phyloP scores from a whole-genome alignment of 352 stramenopile species.

The Phytophthora citricola region DNA sequence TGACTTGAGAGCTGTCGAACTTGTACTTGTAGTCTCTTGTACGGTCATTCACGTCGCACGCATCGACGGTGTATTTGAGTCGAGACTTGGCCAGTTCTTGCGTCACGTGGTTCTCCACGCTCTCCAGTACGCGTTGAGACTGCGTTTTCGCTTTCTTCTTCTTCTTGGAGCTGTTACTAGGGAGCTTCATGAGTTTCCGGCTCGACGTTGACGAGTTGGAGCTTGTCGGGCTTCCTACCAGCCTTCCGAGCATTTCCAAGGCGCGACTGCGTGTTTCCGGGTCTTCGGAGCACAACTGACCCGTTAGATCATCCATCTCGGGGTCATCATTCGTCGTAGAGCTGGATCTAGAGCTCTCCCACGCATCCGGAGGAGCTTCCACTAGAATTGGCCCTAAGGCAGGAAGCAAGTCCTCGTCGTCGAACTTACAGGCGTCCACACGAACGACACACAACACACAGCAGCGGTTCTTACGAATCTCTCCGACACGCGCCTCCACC shows the following conservation, averaged over 20 bases:
- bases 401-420: conserved; percentile 51
- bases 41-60: conserved; percentile 40
- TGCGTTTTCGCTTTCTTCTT: conserved; percentile 40
- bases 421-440: conserved; percentile 57
- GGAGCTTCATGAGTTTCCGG: conserved; percentile 26
- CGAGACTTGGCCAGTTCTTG: conserved; percentile 34
- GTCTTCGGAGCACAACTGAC: conserved; percentile 53
- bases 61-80: conserved; percentile 25
- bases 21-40: conserved; percentile 58
- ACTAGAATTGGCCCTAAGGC: conserved; percentile 49
- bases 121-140: conserved; percentile 38
- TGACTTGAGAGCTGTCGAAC: conserved; percentile 45
- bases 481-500: conserved; percentile 50
- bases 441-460: conserved; percentile 59
- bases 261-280: conserved; percentile 45
- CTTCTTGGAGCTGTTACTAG: conserved; percentile 9
- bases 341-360: conserved; percentile 28
- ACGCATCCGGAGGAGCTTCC: conserved; percentile 44
- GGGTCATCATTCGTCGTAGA: conserved; percentile 36
- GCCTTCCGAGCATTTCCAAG: conserved; percentile 49
- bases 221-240: conserved; percentile 36
- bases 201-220: conserved; percentile 26
- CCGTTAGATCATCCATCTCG: conserved; percentile 41
- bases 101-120: conserved; percentile 54
- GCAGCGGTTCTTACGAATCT: conserved; percentile 53